Percentiles rank a stretch among this genome's conserved stretches.
Conservation (phyloP, 176 grass and related monocot species). For the Carex kokanica region DNA sequence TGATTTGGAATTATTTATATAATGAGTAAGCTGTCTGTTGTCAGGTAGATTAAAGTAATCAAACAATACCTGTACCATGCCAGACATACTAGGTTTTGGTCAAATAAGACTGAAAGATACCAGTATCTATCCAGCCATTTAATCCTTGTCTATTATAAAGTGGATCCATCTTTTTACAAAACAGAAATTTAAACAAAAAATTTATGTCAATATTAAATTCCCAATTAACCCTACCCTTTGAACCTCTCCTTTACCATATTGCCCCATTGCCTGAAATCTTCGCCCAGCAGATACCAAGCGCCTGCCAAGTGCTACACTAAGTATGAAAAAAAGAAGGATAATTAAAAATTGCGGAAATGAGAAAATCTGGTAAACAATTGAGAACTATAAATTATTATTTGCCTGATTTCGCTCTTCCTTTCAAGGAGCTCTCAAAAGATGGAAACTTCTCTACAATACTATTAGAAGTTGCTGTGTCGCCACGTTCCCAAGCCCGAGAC, state of each 20-base stretch:
- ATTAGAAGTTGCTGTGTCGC: slow-evolving; percentile 63
- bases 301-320: slow-evolving; percentile 83
- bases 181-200: slow-evolving; percentile 10
- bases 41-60: background rate
- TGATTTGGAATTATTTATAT: background rate
- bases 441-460: slow-evolving; percentile 56
- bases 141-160: background rate
- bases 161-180: background rate
- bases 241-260: slow-evolving; percentile 60
- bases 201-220: slow-evolving; percentile 9
- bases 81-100: background rate
- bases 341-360: slow-evolving; percentile 26
- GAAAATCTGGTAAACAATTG: background rate
- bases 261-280: slow-evolving; percentile 74
- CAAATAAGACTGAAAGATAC: background rate
- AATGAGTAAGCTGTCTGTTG: background rate
- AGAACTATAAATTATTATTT: slow-evolving; percentile 21
- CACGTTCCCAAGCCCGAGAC: slow-evolving; percentile 64
- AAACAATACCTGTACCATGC: background rate
- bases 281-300: slow-evolving; percentile 66
- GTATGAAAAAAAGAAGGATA: slow-evolving; percentile 27
- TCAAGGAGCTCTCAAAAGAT: slow-evolving; percentile 51
- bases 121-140: background rate
- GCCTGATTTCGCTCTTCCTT: slow-evolving; percentile 67
- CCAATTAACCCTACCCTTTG: slow-evolving; percentile 47